Evolutionary conservation across 2,329 filamentous ascomycete genomes (phyloP).

Genomic region (Alternaria metachromatica): DNA sequence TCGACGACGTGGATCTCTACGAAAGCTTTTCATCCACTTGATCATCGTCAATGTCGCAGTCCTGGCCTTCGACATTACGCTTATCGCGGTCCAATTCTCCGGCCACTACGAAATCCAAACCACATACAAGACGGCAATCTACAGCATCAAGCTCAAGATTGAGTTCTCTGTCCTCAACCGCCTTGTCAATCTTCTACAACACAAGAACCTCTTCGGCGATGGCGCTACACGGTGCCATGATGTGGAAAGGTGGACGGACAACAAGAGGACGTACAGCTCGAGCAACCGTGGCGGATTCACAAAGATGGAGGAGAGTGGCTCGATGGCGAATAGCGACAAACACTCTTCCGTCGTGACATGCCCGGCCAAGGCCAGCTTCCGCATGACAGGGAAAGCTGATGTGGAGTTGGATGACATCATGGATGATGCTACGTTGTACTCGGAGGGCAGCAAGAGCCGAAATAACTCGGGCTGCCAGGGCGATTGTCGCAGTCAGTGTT

Average conservation of each 20-base stretch:
- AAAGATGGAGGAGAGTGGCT: neutral
- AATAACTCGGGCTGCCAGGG: neutral
- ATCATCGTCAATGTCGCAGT: constrained; percentile 49
- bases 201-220: constrained; percentile 1
- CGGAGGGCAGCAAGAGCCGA: neutral
- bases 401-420: neutral
- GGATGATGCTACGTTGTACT: neutral
- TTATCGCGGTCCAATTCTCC: constrained; percentile 49
- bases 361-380: neutral
- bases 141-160: constrained; percentile 56
- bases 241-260: neutral
- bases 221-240: neutral
- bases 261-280: neutral
- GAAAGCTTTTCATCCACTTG: constrained; percentile 23
- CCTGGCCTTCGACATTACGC: constrained; percentile 47
- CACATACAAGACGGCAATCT: constrained; percentile 49
- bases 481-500: neutral
- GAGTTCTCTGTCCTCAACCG: constrained; percentile 60
- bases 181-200: constrained; percentile 13
- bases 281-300: neutral
- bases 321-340: neutral
- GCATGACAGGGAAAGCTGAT: neutral
- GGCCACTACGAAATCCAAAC: constrained; percentile 49
- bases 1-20: neutral
- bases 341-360: neutral